Evolutionary conservation across 2,329 filamentous ascomycete genomes (phyloP), one percentile per base, ranked within the genome.

Genomic region (Ceratocystis ficicola): DNA sequence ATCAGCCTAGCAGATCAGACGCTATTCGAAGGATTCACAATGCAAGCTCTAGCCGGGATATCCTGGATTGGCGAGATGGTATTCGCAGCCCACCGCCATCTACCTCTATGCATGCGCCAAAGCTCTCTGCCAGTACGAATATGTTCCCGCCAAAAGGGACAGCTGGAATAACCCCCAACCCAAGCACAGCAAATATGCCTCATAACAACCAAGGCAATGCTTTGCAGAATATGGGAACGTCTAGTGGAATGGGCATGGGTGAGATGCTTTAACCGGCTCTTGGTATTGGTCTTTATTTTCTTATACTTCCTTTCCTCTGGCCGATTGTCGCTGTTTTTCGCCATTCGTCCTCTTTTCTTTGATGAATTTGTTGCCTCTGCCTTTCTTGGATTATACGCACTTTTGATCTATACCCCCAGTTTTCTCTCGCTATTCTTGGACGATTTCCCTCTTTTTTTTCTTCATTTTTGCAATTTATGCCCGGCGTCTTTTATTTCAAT

Each of bases 41-140:
- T 8, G 65, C 50, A 17, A 63, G 50, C 61, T 44, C 55, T 25
- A 65, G 63, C 10, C 63, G 63, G 10, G 63, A 65, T 10, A 65
- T 65, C 20, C n/a, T 59, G 4, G 63, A 65, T 20, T 60, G 66
- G 59, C 57, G 66, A 41, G 66, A 67, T 7, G 30, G 55, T 25
- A 63, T 67, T 30, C 63, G 50, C 6, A 61, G 63, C 48, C 63
- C 63, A 1, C 62, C 62, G n/a, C 63, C 63, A 25, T 60, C 52
- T 17, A 44, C 36, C 22, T 59, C 41, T 10, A 59, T 48, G 60
- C 75, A 76, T 15, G 73, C 78, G 17, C 77, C 79, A 2, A 77
- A 77, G 63, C 72, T 81, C 64, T 66, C 65, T 32, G 59, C 46
- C n/a, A 41, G 50, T 8, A 72, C 71, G 48, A 74, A 73, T 30